phyloP scores from a whole-genome alignment of 768 basidiomycete genomes.

The Calocera cornea region DNA sequence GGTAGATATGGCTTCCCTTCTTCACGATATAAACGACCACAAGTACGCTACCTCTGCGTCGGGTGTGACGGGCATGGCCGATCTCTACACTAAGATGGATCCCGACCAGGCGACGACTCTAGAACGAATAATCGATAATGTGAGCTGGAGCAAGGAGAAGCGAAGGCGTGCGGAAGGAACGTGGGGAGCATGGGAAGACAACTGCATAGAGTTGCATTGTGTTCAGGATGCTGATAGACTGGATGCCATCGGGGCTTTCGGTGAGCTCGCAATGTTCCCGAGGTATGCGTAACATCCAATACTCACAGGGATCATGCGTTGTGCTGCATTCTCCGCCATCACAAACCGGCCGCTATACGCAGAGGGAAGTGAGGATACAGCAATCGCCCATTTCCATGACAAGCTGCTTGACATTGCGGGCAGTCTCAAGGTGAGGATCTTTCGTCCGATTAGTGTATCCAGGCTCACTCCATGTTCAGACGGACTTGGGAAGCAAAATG shows the following conservation, averaged over 20 bases:
- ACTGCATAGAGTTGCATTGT: slow-evolving; percentile 64
- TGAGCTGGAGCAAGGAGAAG: slow-evolving; percentile 79
- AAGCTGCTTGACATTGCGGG: slow-evolving; percentile 65
- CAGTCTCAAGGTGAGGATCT: slow-evolving; percentile 41
- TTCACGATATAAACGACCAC: slow-evolving; percentile 80
- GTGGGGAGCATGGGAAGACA: slow-evolving; percentile 54
- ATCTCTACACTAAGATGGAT: background rate
- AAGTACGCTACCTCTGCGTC: slow-evolving; percentile 55
- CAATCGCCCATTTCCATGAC: slow-evolving; percentile 74
- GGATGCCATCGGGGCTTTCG: slow-evolving; percentile 72
- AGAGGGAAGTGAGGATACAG: slow-evolving; percentile 32
- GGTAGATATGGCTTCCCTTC: slow-evolving; percentile 73
- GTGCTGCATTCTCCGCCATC: slow-evolving; percentile 47
- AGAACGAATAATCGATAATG: slow-evolving; percentile 57
- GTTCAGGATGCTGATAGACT: slow-evolving; percentile 70
- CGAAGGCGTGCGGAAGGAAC: slow-evolving; percentile 40
- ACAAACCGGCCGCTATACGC: slow-evolving; percentile 32
- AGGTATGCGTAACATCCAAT: background rate
- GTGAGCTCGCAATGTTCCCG: slow-evolving; percentile 24
- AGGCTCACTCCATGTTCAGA: slow-evolving; percentile 24
- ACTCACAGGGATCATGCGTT: slow-evolving; percentile 45
- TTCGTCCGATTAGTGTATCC: background rate
- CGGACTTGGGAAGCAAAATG: slow-evolving; percentile 49
- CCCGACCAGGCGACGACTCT: slow-evolving; percentile 23
- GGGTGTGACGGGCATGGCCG: slow-evolving; percentile 29